Base-by-base conservation (phyloP, 257 asterid species). In the Lycium barbarum region DNA sequence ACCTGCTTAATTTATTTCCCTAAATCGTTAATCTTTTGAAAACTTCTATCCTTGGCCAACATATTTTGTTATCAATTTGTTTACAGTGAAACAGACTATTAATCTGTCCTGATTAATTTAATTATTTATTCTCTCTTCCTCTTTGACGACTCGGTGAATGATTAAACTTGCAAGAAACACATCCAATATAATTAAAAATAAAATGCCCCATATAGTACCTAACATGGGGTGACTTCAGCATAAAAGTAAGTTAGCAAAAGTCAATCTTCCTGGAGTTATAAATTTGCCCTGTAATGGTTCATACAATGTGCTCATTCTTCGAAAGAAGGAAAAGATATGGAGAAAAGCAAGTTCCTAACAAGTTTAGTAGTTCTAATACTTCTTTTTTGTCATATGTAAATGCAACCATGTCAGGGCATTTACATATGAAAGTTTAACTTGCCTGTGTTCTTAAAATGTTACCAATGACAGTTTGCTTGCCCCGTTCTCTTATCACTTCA, bases 241-340 rank as follows among this genome's bases (percentile, higher is more conserved):
- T 65, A 18, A 63, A 63, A 63, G 15, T 12, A 65, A 26, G 72
- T 11, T 65, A 65, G 36, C 72, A 65, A 65, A 26, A 26, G 72
- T 65, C 72, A 65, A 33, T 26, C 72, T 65, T 26, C 72, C 72
- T 65, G 43, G 43, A 13, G 22, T 38, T 6, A 86, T 66, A 35
- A 33, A 66, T 13, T 33, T 33, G 45, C 74, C 47, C 2, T 6
- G 74, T 65, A 26, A 65, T 26, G 13, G 36, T 61, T 61, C 67
- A 18, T 59, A 59, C 33, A 18, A 22, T 62, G 70, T 62, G 38
- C 38, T 20, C 15, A 62, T 63, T 63, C 15, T 63, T 63, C 38
- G 22, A 63, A 26, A 63, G 6, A n/a, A 74, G 62, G 61, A 78
- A 47, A 35, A 13, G 26, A 13, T 20, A 74, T 49, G 81, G 58